Evolutionary conservation across 2,329 filamentous ascomycete species (phyloP), one percentile per base, ranked within the genome.

Genomic region (Emmonsiellopsis sp.): DNA sequence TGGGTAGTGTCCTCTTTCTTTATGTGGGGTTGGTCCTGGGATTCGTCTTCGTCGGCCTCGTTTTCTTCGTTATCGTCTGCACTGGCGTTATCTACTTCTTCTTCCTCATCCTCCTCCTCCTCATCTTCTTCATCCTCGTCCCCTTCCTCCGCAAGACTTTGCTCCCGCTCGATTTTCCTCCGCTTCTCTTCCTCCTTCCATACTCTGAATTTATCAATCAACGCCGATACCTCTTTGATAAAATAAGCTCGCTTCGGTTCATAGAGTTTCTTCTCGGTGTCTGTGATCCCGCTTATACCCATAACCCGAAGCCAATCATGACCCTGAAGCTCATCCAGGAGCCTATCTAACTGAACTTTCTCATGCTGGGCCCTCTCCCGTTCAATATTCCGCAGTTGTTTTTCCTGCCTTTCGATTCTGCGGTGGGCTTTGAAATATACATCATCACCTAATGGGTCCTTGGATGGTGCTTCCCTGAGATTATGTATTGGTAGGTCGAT

Each of bases 171-270:
- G 2, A 82, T 72, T 69, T 89, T 89, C 55, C 88, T 77, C 43
- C 86, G 82, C 73, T 91, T 94, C 69, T 98, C 93, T 66, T 95
- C 89, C 57, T 91, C 80, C 57, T 85, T 90, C 91, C 91, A 97
- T 52, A 81, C 76, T 50, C 84, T 81, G 67, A 96, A 97, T 67
- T 96, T 97, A 58, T 89, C 83, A 16, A 97, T 78, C 32, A 97
- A 84, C 0, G 79, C 79, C 58, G 89, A 79, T 54, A 94, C 91
- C 56, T 94, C 89, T 54, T 79, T 80, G 62, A 96, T 86, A 66
- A 96, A 95, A 67, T 92, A 84, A 56, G 85, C 79, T 31, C 93
- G 82, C 57, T 93, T 93, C 2, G 86, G 84, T 69, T 95, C 89
- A 69, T 89, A 96, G 32, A 85, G 81, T 68, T 87, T 93, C 71